Conservation (phyloP, 345 rosid species). For the Eucalyptus sp. region DNA sequence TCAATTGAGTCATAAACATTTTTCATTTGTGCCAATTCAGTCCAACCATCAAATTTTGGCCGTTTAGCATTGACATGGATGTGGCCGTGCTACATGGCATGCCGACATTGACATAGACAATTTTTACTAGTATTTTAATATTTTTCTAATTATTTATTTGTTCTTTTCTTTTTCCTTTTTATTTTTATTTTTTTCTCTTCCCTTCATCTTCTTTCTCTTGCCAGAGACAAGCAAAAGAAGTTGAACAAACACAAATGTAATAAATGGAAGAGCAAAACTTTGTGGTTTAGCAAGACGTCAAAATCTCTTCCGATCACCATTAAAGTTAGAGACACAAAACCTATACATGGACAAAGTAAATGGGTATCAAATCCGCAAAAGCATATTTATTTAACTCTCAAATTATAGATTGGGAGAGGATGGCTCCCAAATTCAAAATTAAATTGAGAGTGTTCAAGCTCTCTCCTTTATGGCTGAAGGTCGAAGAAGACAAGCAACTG, state of each 20-base stretch:
- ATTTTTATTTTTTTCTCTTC: no score
- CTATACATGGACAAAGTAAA: no score
- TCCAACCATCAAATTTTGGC: no score
- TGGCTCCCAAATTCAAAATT: not conserved
- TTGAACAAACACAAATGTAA: not conserved
- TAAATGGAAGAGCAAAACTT: not conserved
- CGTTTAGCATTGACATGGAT: no score
- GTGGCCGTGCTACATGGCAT: no score
- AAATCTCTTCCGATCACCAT: not conserved
- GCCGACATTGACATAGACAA: accelerated
- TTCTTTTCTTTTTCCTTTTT: no score
- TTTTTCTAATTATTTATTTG: no score
- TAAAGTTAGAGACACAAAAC: not conserved
- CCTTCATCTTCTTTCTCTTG: no score
- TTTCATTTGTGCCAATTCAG: no score
- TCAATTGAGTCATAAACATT: no score
- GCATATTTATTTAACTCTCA: not conserved
- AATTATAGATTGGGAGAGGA: not conserved
- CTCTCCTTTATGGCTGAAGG: not conserved
- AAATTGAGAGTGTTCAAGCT: not conserved
- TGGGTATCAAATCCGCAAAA: not conserved
- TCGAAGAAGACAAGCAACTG: not conserved
- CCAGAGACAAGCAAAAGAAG: not conserved
- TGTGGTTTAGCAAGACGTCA: not conserved
- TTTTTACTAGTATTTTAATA: no score